phyloP scores from a whole-genome alignment of 192 early-diverging fungal species.

The Coemansia pectinata region DNA sequence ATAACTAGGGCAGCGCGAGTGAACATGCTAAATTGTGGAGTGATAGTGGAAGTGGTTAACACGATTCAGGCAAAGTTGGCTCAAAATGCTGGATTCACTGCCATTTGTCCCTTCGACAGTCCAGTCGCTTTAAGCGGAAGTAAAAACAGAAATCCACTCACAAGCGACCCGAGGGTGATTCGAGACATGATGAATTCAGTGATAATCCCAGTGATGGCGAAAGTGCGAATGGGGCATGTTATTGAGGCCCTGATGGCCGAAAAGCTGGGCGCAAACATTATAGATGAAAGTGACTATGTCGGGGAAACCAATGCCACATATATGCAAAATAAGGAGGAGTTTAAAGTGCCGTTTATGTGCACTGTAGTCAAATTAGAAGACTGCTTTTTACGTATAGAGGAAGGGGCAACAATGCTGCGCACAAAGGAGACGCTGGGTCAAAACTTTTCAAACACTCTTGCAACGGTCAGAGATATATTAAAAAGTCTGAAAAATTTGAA shows the following conservation, averaged over 20 bases:
- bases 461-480: background rate
- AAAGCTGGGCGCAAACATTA: conserved; percentile 81
- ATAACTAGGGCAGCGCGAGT: background rate
- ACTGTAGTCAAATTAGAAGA: conserved; percentile 87
- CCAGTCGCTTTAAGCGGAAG: background rate
- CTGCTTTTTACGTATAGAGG: conserved; percentile 81
- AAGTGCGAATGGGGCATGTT: conserved; percentile 5
- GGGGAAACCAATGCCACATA: conserved; percentile 62
- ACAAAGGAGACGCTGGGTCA: conserved; percentile 86
- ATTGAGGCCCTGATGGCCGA: conserved; percentile 68
- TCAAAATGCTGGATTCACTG: background rate
- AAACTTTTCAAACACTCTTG: background rate
- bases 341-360: conserved; percentile 86
- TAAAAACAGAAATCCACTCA: background rate
- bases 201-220: conserved; percentile 5
- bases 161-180: background rate
- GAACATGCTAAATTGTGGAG: background rate
- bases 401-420: conserved; percentile 93
- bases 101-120: background rate
- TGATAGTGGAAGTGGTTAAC: background rate
- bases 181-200: background rate
- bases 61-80: background rate
- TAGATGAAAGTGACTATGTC: conserved; percentile 90
- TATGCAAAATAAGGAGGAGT: conserved; percentile 83
- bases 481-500: background rate